Percentiles rank a stretch among this genome's conserved stretches.
Evolutionary conservation across 768 basidiomycete species (phyloP).

Genomic region (Gautieria morchelliformis): DNA sequence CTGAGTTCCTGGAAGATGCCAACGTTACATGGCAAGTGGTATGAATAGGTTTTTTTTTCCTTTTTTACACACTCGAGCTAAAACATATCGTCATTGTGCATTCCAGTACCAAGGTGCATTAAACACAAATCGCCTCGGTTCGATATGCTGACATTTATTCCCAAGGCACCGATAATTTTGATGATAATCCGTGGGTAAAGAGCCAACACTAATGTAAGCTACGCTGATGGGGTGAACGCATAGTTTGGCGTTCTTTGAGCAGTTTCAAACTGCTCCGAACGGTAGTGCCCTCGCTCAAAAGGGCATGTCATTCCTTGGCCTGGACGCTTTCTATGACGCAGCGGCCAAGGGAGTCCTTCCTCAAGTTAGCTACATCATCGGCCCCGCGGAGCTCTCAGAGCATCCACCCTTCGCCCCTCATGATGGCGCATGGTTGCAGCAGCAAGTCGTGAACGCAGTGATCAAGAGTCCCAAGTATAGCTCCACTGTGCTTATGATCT

Average conservation of each 20-base stretch:
- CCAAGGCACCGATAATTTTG: slow-evolving; percentile 7
- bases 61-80: neutral
- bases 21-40: slow-evolving; percentile 8
- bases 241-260: slow-evolving; percentile 4
- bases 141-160: neutral
- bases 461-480: slow-evolving; percentile 10
- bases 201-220: no score
- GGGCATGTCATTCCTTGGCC: slow-evolving; percentile 6
- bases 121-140: neutral
- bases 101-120: slow-evolving; percentile 7
- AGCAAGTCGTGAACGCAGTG: slow-evolving; percentile 9
- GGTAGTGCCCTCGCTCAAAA: slow-evolving; percentile 1
- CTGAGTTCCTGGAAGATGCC: slow-evolving; percentile 5
- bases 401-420: slow-evolving; percentile 5
- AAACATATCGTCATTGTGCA: neutral
- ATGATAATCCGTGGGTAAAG: slow-evolving; percentile 7
- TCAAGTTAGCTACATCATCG: slow-evolving; percentile 9
- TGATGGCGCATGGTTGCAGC: slow-evolving; percentile 7
- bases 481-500: slow-evolving; percentile 8
- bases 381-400: slow-evolving; percentile 10
- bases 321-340: slow-evolving; percentile 7
- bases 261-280: neutral
- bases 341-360: slow-evolving; percentile 9
- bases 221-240: neutral
- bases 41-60: neutral